Evolutionary conservation across 1,139 yeast species (phyloP).

Genomic region (Taphrina pruni): DNA sequence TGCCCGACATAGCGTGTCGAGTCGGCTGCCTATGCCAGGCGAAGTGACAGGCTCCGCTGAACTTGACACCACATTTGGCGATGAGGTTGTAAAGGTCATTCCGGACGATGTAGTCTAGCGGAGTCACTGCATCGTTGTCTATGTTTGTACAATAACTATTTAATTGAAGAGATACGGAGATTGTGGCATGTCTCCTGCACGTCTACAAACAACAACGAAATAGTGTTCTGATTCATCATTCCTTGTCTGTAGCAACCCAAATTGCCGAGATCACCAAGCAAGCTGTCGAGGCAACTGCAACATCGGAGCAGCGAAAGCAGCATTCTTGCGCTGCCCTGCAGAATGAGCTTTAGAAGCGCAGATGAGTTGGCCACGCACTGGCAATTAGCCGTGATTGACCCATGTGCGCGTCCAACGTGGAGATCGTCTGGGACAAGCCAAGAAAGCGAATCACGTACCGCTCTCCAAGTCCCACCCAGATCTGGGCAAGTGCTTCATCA

Average conservation of each 20-base stretch:
- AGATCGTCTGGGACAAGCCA: constrained; percentile 6
- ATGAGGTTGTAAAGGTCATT: background rate
- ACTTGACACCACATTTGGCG: background rate
- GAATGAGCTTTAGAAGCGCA: no score
- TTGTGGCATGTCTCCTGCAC: no score
- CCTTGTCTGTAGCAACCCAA: no score
- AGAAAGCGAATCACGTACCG: constrained; percentile 18
- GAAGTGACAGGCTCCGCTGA: background rate
- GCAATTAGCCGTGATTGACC: constrained; percentile 8
- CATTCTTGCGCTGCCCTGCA: background rate
- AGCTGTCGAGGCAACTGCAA: background rate
- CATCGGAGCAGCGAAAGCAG: background rate
- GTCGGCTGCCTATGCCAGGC: constrained; percentile 21
- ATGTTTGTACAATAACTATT: constrained; percentile 1
- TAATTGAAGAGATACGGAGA: background rate
- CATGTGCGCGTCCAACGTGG: constrained; percentile 12
- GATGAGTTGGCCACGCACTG: background rate
- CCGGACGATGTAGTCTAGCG: background rate
- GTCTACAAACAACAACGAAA: no score
- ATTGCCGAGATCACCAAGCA: no score
- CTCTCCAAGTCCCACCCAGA: background rate
- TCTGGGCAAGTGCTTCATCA: background rate
- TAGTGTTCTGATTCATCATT: no score
- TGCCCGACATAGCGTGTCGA: constrained; percentile 10
- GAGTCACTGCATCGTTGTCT: background rate